phyloP scores from a whole-genome alignment of 495 filamentous ascomycete species.

The Rusavskia elegans region DNA sequence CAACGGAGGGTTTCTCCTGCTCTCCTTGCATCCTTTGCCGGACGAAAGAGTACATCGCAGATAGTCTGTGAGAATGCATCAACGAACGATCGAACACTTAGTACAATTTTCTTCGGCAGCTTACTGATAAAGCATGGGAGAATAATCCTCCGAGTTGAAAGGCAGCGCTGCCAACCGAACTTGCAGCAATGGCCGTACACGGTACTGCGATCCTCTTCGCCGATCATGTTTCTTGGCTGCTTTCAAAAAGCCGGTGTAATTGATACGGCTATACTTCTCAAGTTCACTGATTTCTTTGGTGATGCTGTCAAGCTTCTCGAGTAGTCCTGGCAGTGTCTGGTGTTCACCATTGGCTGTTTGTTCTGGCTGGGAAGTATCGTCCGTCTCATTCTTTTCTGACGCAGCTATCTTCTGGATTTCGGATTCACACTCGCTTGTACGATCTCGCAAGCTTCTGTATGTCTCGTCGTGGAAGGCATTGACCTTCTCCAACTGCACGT shows the following conservation, averaged over 20 bases:
- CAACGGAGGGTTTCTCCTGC: slow-evolving; percentile 21
- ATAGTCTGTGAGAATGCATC: slow-evolving; percentile 33
- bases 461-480: slow-evolving; percentile 72
- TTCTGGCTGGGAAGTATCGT: slow-evolving; percentile 15
- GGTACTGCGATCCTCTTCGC: slow-evolving; percentile 65
- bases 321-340: slow-evolving; percentile 48
- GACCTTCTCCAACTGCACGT: slow-evolving; percentile 90
- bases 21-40: slow-evolving; percentile 60
- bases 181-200: slow-evolving; percentile 77
- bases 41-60: slow-evolving; percentile 89
- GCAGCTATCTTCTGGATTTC: slow-evolving; percentile 31
- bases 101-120: not conserved
- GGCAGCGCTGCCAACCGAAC: slow-evolving; percentile 72
- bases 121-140: slow-evolving; percentile 65
- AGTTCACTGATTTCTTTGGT: slow-evolving; percentile 83
- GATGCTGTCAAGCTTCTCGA: slow-evolving; percentile 69
- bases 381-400: slow-evolving; percentile 8
- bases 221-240: slow-evolving; percentile 98
- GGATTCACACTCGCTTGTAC: slow-evolving; percentile 38
- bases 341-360: slow-evolving; percentile 21
- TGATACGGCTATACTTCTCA: slow-evolving; percentile 87
- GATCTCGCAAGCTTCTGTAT: slow-evolving; percentile 52
- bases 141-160: slow-evolving; percentile 92
- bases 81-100: not conserved
- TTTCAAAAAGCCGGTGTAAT: slow-evolving; percentile 95